A percentile compares a stretch with the other conserved stretches of the same genome.
Conservation (phyloP, 495 filamentous ascomycete genomes). For the Endocarpon pusillum region DNA sequence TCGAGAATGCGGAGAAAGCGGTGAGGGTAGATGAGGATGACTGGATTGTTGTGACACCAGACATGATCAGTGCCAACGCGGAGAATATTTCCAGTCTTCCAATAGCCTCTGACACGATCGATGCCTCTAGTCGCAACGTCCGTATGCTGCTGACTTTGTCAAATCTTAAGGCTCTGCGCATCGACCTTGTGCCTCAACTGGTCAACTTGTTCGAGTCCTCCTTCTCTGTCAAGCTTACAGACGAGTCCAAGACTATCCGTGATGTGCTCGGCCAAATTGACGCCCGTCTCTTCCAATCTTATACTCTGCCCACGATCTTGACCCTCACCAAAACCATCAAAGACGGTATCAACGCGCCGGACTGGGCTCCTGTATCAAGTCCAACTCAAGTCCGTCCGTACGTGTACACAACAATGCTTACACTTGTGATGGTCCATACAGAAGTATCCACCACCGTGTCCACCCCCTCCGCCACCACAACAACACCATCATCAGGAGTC, state of each 20-base stretch:
- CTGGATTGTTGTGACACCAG: slow-evolving; percentile 20
- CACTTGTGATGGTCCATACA: slow-evolving; percentile 74
- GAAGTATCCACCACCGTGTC: slow-evolving; percentile 67
- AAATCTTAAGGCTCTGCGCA: slow-evolving; percentile 65
- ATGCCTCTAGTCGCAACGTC: slow-evolving; percentile 62
- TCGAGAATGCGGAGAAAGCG: slow-evolving; percentile 77
- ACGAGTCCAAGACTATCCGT: slow-evolving; percentile 75
- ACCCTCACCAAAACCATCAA: slow-evolving; percentile 44
- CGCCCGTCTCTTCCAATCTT: slow-evolving; percentile 72
- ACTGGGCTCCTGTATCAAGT: slow-evolving; percentile 47
- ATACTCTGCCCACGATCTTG: slow-evolving; percentile 56
- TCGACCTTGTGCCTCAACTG: slow-evolving; percentile 63
- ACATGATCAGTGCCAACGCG: slow-evolving; percentile 13
- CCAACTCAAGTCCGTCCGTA: slow-evolving; percentile 70
- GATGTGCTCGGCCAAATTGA: slow-evolving; percentile 85
- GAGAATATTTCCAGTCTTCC: slow-evolving; percentile 20
- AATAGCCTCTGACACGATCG: slow-evolving; percentile 36
- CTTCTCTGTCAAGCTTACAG: slow-evolving; percentile 80
- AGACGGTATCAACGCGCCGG: slow-evolving; percentile 47
- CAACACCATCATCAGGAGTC: slow-evolving; percentile 16
- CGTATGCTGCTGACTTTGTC: slow-evolving; percentile 84
- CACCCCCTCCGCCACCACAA: slow-evolving; percentile 9
- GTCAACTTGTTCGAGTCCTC: slow-evolving; percentile 73
- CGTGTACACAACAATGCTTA: slow-evolving; percentile 68
- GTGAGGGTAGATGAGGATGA: slow-evolving; percentile 38